Base-by-base conservation (phyloP, 202 grass and related monocot species). In the Sporobolus alterniflorus region DNA sequence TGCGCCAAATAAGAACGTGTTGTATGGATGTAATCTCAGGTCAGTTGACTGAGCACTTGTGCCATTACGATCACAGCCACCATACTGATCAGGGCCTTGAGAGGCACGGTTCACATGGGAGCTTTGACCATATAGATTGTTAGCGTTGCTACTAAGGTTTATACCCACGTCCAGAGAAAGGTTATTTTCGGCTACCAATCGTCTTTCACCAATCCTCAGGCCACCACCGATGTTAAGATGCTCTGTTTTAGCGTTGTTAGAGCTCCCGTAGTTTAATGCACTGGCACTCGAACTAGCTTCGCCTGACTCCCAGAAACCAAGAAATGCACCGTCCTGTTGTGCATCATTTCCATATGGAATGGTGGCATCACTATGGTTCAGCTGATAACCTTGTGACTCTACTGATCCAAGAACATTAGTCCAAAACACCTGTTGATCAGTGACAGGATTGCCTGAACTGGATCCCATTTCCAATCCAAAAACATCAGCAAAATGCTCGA, bases 341-440 rank as follows among this genome's bases (percentile, higher is more conserved):
- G 33, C 20, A 24, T 90, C 76, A 24, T 69, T 85, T 83, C 28
- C 75, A 80, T 77, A 86, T 36, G 73, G 67, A 62, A 85, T 76
- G 74, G 76, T 65, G 13, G 52, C 72, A 48, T 76, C 47, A 54
- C 62, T 64, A 21, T 40, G 64, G 59, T 85, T 84, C 70, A 68
- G 39, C 33, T 88, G 74, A 76, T 84, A 86, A 41, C 46, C 87
- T 32, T 93, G 89, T 10, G 85, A 51, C 36, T 98, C 95, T 69
- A 84, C 75, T 31, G 84, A 84, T 66, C 88, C 94, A 69, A 95
- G 85, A 48, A 91, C 84, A 89, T 51, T 89, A 43, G 91, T 94
- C 95, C 95, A 98, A 76, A 92, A 93, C 26, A 83, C 41, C 40
- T 94, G 92, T 32, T 94, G 92, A 77, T 98, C 91, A 62, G 91